A percentile compares a stretch with the other conserved stretches of the same genome.
These are phyloP conservation scores for Cephalotrichum gorgonifer DNA, from an alignment of 2,329 filamentous ascomycete genomes.

Conservation along the genomic window DNA sequence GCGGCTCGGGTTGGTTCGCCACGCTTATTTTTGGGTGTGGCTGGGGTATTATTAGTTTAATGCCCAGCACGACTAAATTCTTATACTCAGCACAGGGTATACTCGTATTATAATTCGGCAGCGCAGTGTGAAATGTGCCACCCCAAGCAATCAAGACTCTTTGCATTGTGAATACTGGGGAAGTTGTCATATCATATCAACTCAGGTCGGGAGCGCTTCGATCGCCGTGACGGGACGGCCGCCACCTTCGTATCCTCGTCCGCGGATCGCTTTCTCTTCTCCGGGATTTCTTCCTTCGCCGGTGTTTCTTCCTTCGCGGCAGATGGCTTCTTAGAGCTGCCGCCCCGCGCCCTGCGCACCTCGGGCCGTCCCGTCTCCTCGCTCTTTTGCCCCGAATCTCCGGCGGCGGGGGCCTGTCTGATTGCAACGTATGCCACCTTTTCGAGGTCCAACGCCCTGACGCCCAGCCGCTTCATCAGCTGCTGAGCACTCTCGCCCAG, in stretches of 20 bases:
- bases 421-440: constrained; percentile 62
- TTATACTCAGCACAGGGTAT: no score
- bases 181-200: background rate
- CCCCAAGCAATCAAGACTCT: no score
- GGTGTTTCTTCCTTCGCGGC: background rate
- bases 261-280: constrained; percentile 1
- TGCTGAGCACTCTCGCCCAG: constrained; percentile 33
- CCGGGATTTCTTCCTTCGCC: background rate
- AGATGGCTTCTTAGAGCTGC: background rate
- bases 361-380: background rate
- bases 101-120: no score
- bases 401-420: constrained; percentile 15
- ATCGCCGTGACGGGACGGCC: background rate
- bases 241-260: constrained; percentile 1
- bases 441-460: constrained; percentile 54
- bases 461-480: constrained; percentile 37
- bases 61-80: no score
- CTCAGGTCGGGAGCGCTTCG: background rate
- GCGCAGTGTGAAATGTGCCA: no score
- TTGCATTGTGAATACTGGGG: no score
- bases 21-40: background rate
- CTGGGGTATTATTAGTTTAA: no score
- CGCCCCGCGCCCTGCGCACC: background rate
- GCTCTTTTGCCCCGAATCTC: background rate
- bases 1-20: background rate